Base-by-base conservation (phyloP, 805 yeast genomes). In the Candida xiaguanensis region DNA sequence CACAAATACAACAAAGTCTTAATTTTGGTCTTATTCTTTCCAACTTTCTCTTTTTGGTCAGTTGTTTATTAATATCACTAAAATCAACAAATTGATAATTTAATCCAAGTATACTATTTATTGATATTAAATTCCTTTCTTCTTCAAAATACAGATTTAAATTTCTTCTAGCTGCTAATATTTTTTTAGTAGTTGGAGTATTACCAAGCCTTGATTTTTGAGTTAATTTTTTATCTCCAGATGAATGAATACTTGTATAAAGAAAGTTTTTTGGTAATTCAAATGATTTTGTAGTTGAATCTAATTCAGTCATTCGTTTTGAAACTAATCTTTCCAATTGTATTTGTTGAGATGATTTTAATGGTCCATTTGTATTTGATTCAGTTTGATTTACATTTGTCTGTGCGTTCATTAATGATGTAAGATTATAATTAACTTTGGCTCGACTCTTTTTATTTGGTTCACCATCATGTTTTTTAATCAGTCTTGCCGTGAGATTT, bases 131-230 rank as follows among this genome's bases (percentile, higher is more conserved):
- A 50, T 69, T 67, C 22, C 70, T 51, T 43, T 69, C 74, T 45
- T 69, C 74, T 49, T 69, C 74, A 41, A 68, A 67, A 44, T 68
- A 68, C 59, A 60, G 63, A 41, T 63, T 66, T 47, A 69, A 59
- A 49, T 66, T 69, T 28, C 74, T 52, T 23, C 67, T 52, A 1
- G 74, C 72, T 19, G 72, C 63, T 22, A 69, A 46, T 14, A 69
- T 67, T 35, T 54, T 58, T 49, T 68, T 68, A 3, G 74, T 65
- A 9, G 70, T 54, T 7, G 73, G 73, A 12, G 74, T 68, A 38
- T 65, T 66, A 4, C 74, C 74, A 19, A 60, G 49, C 36, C 70
- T 53, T 8, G 62, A 40, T 34, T 55, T 56, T 15, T 38, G 33
- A 13, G 42, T 34, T 37, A 50, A 53, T 22, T 55, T 54, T 19